Evolutionary conservation across 257 asterid genomes (phyloP).

Genomic region (Solanum medicagineum): DNA sequence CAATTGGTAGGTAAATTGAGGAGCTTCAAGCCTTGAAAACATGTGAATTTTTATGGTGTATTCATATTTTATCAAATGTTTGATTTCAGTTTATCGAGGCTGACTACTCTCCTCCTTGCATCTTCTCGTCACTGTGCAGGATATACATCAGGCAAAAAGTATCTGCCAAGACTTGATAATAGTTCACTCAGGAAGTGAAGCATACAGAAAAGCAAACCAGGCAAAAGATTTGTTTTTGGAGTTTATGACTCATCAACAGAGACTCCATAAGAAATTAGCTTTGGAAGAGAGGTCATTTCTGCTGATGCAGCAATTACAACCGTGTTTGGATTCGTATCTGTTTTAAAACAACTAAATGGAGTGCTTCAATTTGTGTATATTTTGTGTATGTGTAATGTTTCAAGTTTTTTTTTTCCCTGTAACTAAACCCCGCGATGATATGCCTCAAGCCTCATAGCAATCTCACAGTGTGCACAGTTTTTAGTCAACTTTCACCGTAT

Average conservation of each 20-base stretch:
- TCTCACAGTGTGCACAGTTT: background rate
- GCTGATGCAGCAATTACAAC: background rate
- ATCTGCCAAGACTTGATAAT: constrained; percentile 1
- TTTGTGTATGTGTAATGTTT: background rate
- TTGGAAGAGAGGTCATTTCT: background rate
- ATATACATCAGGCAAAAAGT: background rate
- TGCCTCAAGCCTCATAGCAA: background rate
- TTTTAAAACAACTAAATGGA: background rate
- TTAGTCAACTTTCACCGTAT: background rate
- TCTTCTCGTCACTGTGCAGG: background rate
- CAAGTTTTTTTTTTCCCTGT: background rate
- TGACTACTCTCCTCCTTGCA: no score
- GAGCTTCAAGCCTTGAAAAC: background rate
- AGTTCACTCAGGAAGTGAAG: constrained; percentile 17
- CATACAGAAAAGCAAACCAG: constrained; percentile 4
- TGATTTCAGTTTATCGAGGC: background rate
- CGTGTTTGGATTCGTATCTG: background rate
- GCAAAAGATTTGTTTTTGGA: background rate
- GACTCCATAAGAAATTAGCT: background rate
- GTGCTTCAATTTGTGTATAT: background rate
- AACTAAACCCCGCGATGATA: background rate
- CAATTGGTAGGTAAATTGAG: background rate
- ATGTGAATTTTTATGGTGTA: background rate
- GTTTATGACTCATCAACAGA: background rate
- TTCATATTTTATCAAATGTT: background rate